Conservation (phyloP, 2,329 filamentous ascomycete species). For the Colletotrichum chrysophilum region DNA sequence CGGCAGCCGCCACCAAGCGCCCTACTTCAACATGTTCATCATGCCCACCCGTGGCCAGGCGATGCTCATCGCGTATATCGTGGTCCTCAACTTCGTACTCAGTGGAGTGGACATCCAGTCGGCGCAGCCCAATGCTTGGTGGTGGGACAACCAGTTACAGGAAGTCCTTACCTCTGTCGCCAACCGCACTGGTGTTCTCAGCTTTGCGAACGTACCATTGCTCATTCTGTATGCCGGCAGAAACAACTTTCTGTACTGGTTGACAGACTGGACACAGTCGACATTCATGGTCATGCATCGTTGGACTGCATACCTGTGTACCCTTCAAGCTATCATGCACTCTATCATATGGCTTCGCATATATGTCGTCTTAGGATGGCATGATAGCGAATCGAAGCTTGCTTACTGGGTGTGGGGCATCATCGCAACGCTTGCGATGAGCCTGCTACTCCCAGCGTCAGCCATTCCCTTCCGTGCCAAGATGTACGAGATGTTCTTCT, state of each 20-base stretch:
- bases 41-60: conserved; percentile 39
- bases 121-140: conserved; percentile 24
- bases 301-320: conserved; percentile 45
- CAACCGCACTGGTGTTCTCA: conserved; percentile 39
- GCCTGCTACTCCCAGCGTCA: conserved; percentile 33
- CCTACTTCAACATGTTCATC: conserved; percentile 36
- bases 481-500: conserved; percentile 46
- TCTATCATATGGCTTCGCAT: conserved; percentile 35
- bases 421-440: conserved; percentile 37
- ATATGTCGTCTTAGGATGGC: conserved; percentile 32
- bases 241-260: conserved; percentile 46
- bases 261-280: conserved; percentile 47
- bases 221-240: conserved; percentile 42
- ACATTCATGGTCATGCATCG: conserved; percentile 51
- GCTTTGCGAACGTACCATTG: conserved; percentile 35
- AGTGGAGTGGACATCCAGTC: conserved; percentile 26
- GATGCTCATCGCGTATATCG: conserved; percentile 37
- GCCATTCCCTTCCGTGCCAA: conserved; percentile 34
- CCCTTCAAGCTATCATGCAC: conserved; percentile 45
- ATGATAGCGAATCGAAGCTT: conserved; percentile 28
- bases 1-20: conserved; percentile 22
- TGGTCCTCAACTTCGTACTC: conserved; percentile 34
- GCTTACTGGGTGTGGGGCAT: conserved; percentile 47
- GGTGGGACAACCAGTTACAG: conserved; percentile 21
- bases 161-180: conserved; percentile 30